phyloP scores from a whole-genome alignment of 257 asterid genomes.

The Solanum sejunctum region DNA sequence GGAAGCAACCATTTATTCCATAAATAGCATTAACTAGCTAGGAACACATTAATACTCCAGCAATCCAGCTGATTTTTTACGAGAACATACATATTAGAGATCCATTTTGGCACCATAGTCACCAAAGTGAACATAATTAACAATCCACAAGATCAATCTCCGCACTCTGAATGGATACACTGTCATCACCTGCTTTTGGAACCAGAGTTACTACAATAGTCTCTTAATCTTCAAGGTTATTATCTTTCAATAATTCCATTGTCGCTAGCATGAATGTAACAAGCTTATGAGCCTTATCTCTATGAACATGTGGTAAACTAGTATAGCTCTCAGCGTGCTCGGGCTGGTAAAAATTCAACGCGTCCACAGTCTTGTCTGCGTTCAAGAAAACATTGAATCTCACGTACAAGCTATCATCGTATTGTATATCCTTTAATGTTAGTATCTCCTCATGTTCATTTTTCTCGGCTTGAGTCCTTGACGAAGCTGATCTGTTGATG shows the following conservation, averaged over 20 bases:
- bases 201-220: background rate
- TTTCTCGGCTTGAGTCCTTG: conserved; percentile 4
- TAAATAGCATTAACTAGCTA: background rate
- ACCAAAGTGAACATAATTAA: background rate
- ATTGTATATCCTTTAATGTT: conserved; percentile 1
- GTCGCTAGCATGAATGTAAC: background rate
- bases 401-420: conserved; percentile 14
- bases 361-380: conserved; percentile 27
- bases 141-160: background rate
- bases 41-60: background rate
- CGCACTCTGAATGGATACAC: background rate
- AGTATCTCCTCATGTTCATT: conserved; percentile 27
- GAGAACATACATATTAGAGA: background rate
- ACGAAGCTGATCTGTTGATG: conserved; percentile 8
- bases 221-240: background rate
- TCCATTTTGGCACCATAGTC: background rate
- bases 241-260: background rate
- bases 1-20: background rate
- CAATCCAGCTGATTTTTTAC: background rate
- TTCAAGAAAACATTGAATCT: conserved; percentile 44
- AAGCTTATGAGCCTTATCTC: background rate
- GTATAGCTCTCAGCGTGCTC: conserved; percentile 40
- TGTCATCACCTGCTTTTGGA: background rate
- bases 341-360: conserved; percentile 20
- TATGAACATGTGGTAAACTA: conserved; percentile 30